Evolutionary conservation across 768 basidiomycete species (phyloP).

Genomic region (Suillus luteus): DNA sequence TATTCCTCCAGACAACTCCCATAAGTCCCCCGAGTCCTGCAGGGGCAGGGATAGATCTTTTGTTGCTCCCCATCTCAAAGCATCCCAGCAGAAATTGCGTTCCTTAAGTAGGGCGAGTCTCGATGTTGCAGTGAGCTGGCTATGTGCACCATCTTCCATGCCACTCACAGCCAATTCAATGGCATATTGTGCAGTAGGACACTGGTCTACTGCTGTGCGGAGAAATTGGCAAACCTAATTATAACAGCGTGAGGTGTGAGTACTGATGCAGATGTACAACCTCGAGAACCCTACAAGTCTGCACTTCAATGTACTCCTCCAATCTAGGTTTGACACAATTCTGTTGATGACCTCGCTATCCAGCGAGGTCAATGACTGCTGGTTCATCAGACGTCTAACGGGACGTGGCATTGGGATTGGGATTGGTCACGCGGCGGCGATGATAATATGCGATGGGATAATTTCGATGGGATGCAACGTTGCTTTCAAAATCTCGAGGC

Average conservation of each 20-base stretch:
- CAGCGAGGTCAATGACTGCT: not conserved
- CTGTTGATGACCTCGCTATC: not conserved
- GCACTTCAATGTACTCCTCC: not conserved
- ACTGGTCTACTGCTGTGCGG: conserved; percentile 53
- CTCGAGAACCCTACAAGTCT: not conserved
- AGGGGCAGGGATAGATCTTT: too few species aligned
- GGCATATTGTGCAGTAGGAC: conserved; percentile 3
- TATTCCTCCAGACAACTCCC: too few species aligned
- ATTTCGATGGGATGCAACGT: too few species aligned
- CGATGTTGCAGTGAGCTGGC: not conserved
- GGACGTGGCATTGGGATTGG: not conserved
- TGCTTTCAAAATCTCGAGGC: too few species aligned
- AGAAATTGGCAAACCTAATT: not conserved
- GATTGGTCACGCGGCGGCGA: not conserved
- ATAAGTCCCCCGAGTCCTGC: too few species aligned
- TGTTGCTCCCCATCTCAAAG: too few species aligned
- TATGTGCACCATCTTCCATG: not conserved
- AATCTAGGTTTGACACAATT: not conserved
- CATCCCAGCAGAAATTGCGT: too few species aligned
- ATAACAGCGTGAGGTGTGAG: not conserved
- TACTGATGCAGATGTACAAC: not conserved
- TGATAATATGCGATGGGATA: too few species aligned
- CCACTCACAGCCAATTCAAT: not conserved
- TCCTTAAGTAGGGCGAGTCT: too few species aligned
- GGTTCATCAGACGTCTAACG: not conserved